Base-by-base conservation (phyloP, 495 filamentous ascomycete species). In the Pseudoneurospora amorphoporcata region DNA sequence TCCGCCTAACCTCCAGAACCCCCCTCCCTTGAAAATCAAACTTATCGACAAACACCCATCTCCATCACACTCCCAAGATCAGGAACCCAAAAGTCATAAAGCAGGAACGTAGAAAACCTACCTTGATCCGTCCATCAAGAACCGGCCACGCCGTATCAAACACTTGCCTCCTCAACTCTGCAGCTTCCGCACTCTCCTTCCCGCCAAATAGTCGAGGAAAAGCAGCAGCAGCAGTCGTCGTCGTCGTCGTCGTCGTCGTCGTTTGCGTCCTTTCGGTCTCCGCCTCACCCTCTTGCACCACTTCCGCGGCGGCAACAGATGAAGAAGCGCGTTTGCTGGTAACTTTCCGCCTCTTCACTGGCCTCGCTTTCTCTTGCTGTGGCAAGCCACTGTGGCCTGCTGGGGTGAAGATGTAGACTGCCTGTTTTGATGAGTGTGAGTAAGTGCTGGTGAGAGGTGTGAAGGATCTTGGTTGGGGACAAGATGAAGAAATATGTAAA, bases 381-480 rank as follows among this genome's bases (percentile, higher is more conserved):
- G 77, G 65, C 23, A 71, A 72, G 53, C 76, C 42, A 23, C 72
- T 69, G 72, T 84, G 81, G 68, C 81, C 79, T 16, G 53, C 23
- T 37, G 89, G 87, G 47, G 86, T 84, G 79, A 92, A 94, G 74
- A 94, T 83, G 79, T 92, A 94, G 70, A 91, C 89, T 41, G 85
- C 87, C 91, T 94, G 73, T 3, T 14, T 9, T 53, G 3, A 53
- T 2, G 39, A 17, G 39, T 42, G 39, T 70, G 12, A 71, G 68
- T 53, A 32, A 23, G 12, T 19, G 8, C 8, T n/a, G 2, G n/a
- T 40, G 1, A 7, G 16, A 40, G 37, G 3, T 68, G 39, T 35
- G 23, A 35, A 35, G 53, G 2, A 47, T 10, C 45, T n/a, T 10
- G 43, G 5, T 16, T n/a, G 23, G 65, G 9, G 73, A 29, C 2